Evolutionary conservation across 2,329 filamentous ascomycete genomes (phyloP), one percentile per base, ranked within the genome.

Genomic region (Calonectria henricotiae): DNA sequence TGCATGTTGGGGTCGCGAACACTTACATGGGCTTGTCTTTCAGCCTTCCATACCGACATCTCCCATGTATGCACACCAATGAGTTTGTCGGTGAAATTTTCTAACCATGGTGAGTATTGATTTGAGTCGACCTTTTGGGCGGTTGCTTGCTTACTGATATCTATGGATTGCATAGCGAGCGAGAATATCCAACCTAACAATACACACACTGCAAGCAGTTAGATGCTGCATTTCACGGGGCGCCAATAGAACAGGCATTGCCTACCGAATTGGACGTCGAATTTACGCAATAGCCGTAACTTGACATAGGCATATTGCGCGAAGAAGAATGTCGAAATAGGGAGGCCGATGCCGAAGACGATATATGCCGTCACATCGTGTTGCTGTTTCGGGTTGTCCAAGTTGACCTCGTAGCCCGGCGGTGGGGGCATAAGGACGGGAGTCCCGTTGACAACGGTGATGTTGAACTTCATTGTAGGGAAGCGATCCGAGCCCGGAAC

Each of bases 331-430:
- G 67, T 15, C 0, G 35, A 17, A 25, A 67, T 13, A n/a, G 74
- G 47, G 74, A 67, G 13, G 1, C 75, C 70, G 5, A 78, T 39
- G 1, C 71, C 77, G 43, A 78, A 79, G 2, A 80, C 60, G 30
- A 73, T 70, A 11, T 78, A 78, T 2, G 72, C 68, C 55, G 71
- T 41, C 69, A 54, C 47, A 3, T 73, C n/a, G 54, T 35, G 55
- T 58, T 72, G 41, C 51, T 70, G 39, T 20, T 72, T 71, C 1
- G 80, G 80, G 46, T 80, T 69, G 5, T 76, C 76, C 37, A 82
- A 80, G 47, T 82, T 71, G 27, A 81, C 78, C 1, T 70, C 66
- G 54, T 80, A 81, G 25, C 74, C 78, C 9, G 68, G 62, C 0
- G 80, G 80, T 5, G 80, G 74, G 37, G 67, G 62, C 5, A 78